Evolutionary conservation across 495 filamentous ascomycete species (phyloP).

Genomic region (Penicillium ochrochloron): DNA sequence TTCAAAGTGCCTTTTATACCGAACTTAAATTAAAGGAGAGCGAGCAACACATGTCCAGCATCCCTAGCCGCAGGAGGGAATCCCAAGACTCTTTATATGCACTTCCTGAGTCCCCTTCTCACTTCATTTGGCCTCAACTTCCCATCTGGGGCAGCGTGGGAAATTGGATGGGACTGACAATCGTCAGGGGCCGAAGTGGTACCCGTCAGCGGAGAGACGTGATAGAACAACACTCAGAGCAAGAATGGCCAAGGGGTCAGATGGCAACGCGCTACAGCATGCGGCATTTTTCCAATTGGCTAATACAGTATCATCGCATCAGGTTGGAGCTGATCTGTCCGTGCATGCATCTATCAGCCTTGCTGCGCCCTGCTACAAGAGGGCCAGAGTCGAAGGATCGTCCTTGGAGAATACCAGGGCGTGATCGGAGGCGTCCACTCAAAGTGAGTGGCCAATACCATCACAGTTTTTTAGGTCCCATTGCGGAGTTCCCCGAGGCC

Average conservation of each 20-base stretch:
- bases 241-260: background rate
- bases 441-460: too few relatives aligned
- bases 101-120: background rate
- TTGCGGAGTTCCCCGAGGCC: too few relatives aligned
- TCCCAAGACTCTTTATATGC: background rate
- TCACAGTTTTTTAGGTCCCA: too few relatives aligned
- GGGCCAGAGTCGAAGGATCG: too few relatives aligned
- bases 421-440: too few relatives aligned
- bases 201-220: background rate
- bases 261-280: background rate
- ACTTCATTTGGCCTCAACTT: background rate
- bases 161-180: background rate
- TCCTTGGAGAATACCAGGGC: too few relatives aligned
- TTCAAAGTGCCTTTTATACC: too few relatives aligned
- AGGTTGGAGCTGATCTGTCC: background rate
- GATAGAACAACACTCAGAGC: background rate
- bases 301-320: background rate
- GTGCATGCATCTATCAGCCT: background rate
- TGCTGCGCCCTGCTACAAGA: too few relatives aligned
- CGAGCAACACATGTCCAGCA: too few relatives aligned
- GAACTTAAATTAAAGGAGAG: too few relatives aligned
- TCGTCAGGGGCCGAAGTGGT: background rate
- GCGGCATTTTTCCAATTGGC: slow-evolving; percentile 1
- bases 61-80: background rate
- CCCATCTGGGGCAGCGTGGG: background rate